Percentiles rank a stretch among this genome's conserved stretches.
phyloP scores from a whole-genome alignment of 768 basidiomycete species.

The Rhodotorula paludigena region DNA sequence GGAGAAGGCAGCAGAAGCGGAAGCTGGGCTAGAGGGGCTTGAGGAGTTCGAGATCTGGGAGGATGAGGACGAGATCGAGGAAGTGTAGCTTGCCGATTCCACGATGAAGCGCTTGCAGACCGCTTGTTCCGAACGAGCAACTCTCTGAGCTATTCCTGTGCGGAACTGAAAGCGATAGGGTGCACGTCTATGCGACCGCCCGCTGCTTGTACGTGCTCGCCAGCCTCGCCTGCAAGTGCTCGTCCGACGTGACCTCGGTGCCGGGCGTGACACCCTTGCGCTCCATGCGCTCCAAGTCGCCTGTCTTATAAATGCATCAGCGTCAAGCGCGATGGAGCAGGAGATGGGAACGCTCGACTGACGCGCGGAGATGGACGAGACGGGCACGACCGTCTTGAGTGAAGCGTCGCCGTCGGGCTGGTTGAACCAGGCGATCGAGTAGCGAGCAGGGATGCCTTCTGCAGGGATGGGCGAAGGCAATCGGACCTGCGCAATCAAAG shows the following conservation, averaged over 20 bases:
- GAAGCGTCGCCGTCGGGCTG: constrained; percentile 16
- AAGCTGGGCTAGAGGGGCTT: not conserved
- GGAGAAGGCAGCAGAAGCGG: not conserved
- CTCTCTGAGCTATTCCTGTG: too few species aligned
- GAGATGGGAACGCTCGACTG: not conserved
- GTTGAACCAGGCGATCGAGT: constrained; percentile 35
- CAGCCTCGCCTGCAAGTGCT: constrained; percentile 25
- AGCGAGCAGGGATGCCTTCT: constrained; percentile 33
- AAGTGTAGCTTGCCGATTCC: not conserved
- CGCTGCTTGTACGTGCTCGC: constrained; percentile 24
- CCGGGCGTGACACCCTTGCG: constrained; percentile 31
- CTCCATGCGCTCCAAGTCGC: constrained; percentile 32
- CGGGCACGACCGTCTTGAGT: constrained; percentile 27
- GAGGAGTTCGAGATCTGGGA: not conserved
- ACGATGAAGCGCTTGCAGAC: not conserved
- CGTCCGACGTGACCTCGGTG: constrained; percentile 7
- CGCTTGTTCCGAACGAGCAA: not conserved
- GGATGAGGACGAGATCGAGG: constrained; percentile 1
- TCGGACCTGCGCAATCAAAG: constrained; percentile 15
- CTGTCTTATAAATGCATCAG: not conserved
- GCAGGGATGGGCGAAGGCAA: constrained; percentile 25
- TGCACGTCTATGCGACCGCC: too few species aligned
- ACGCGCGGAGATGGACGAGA: constrained; percentile 23
- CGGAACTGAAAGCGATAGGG: too few species aligned
- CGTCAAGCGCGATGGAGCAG: not conserved